phyloP scores from a whole-genome alignment of 2,329 filamentous ascomycete species.

The Botrytis deweyae region DNA sequence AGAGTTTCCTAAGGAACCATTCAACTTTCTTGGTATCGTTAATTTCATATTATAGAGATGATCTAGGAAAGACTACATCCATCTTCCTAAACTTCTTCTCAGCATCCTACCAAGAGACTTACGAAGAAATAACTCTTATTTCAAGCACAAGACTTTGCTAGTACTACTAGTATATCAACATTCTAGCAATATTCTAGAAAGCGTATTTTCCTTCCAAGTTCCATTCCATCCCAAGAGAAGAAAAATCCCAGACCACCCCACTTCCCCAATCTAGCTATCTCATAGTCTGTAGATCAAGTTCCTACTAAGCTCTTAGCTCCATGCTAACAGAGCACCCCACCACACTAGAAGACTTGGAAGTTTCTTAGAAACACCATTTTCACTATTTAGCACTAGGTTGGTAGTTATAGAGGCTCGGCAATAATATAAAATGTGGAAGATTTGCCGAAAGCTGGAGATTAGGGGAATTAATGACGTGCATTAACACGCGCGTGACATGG shows the following conservation, averaged over 20 bases:
- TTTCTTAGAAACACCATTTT: background rate
- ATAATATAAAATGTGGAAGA: background rate
- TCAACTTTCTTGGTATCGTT: background rate
- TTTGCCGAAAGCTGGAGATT: background rate
- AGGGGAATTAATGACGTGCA: background rate
- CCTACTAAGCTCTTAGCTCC: background rate
- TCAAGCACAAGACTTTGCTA: background rate
- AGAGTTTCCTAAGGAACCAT: background rate
- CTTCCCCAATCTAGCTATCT: background rate
- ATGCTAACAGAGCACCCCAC: background rate
- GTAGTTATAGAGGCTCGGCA: background rate
- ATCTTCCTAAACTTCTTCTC: background rate
- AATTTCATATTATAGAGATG: background rate
- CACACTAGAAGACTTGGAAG: background rate
- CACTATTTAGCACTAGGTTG: background rate
- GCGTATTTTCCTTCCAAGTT: background rate
- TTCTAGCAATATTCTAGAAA: background rate
- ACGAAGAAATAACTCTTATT: background rate
- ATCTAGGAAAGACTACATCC: background rate
- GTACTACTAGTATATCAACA: accelerated
- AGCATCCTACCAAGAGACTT: background rate
- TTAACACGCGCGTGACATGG: background rate
- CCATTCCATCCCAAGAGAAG: background rate
- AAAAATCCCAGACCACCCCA: background rate
- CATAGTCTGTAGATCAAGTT: background rate